Base-by-base conservation (phyloP, 1,139 yeast genomes). In the Pneumocystis wakefieldiae region DNA sequence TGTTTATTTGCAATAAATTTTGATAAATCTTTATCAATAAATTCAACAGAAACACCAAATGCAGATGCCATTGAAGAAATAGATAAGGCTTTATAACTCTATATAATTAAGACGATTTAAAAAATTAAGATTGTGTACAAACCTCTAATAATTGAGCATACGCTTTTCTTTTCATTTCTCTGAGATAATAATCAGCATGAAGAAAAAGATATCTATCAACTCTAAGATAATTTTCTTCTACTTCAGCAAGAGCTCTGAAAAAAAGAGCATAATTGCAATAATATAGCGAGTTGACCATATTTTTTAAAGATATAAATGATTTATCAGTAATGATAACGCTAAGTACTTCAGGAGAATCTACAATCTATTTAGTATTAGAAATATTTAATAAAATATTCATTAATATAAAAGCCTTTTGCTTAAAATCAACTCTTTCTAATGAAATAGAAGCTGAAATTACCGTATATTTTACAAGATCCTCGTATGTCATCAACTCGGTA, bases 81-180 rank as follows among this genome's bases (percentile, higher is more conserved):
- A 37, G 95, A 87, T 70, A 94, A 79, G 1, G 96, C 86, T 76
- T 89, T 89, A 79, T 94, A 94, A 68, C 96, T 87, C 75, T 59
- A 59, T 10, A 59, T 38, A 39, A 59, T 14, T 19, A 57, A 28
- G 24, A 57, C 29, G 15, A 29, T 15, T 57, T 10, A 59, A 59
- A 1, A 36, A 53, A 39, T 10, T 19, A 24, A 10, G 3, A 17
- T 19, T 35, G 3, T 14, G 7, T 35, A 42, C 48, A 28, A 36
- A 38, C 48, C 48, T 94, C 97, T 71, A 94, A 80, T 70, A 94
- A 80, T 76, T 92, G 99, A 1, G 95, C 85, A 73, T 94, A 94
- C 1, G 96, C 97, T 75, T 89, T 90, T 74, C 96, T 85, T 76
- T 98, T 83, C 86, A 94, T 83, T 75, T 92, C 98, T 67, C 97